These are phyloP conservation scores for Suillus sp. DNA, from an alignment of 768 basidiomycete species.

Conservation along the genomic window DNA sequence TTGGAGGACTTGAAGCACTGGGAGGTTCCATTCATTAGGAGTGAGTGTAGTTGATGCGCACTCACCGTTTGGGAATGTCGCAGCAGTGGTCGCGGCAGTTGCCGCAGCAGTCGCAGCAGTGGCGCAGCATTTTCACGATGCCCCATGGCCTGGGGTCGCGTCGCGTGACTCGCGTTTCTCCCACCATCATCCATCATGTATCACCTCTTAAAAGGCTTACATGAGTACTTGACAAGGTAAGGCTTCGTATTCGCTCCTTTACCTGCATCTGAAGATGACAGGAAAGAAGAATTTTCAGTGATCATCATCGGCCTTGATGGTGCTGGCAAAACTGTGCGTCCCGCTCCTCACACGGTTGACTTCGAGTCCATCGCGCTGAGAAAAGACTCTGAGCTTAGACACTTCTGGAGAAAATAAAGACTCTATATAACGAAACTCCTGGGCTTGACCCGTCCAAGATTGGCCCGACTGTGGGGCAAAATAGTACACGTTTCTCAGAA, in stretches of 20 bases:
- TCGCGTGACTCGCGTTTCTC: neutral
- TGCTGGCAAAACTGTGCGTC: constrained; percentile 83
- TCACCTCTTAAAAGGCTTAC: constrained; percentile 89
- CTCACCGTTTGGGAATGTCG: too few species aligned
- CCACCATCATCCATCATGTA: constrained; percentile 74
- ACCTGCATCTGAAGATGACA: constrained; percentile 30
- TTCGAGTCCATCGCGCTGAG: constrained; percentile 10
- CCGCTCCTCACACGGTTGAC: neutral
- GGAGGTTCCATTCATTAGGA: too few species aligned
- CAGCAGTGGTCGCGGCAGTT: too few species aligned
- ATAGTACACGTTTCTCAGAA: constrained; percentile 60
- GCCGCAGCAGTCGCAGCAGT: too few species aligned
- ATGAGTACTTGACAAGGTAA: constrained; percentile 86
- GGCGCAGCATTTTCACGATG: too few species aligned
- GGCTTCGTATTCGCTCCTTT: constrained; percentile 7
- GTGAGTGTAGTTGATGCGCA: too few species aligned
- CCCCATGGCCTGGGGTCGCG: too few species aligned
- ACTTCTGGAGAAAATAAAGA: constrained; percentile 91
- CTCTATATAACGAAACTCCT: constrained; percentile 82
- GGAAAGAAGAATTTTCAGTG: constrained; percentile 90
- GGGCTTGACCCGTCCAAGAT: constrained; percentile 93
- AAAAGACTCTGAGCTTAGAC: constrained; percentile 48
- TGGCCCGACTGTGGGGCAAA: constrained; percentile 95
- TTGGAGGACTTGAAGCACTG: too few species aligned
- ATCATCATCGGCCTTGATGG: constrained; percentile 94